Evolutionary conservation across 2,329 filamentous ascomycete genomes (phyloP).

Genomic region (Cytospora mali): DNA sequence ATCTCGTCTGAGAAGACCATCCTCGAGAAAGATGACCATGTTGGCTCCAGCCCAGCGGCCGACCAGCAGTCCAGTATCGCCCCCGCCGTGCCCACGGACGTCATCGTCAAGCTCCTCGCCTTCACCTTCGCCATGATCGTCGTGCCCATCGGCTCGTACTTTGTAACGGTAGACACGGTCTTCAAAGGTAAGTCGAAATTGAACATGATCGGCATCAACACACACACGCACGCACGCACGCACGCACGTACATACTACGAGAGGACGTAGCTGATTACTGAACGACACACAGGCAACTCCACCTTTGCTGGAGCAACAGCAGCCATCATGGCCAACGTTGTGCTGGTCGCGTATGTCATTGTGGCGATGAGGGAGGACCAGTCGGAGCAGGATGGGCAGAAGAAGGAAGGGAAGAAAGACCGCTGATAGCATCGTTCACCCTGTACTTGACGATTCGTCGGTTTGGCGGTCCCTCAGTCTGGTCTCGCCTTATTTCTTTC

Average conservation of each 20-base stretch:
- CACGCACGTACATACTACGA: background rate
- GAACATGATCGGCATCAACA: background rate
- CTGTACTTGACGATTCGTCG: too few species aligned
- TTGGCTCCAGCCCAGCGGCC: conserved; percentile 43
- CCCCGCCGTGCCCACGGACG: conserved; percentile 84
- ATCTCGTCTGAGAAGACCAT: conserved; percentile 67
- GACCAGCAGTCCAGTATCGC: conserved; percentile 69
- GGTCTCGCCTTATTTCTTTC: too few species aligned
- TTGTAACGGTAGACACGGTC: conserved; percentile 72
- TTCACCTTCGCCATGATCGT: conserved; percentile 93
- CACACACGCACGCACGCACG: background rate
- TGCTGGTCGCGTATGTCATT: conserved; percentile 86
- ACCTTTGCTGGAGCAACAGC: conserved; percentile 85
- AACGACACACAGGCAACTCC: conserved; percentile 65
- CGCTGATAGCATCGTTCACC: conserved; percentile 36
- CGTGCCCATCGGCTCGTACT: conserved; percentile 86
- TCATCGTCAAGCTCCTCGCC: conserved; percentile 85
- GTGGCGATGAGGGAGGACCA: conserved; percentile 89
- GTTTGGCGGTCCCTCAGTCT: background rate
- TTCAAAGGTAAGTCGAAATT: conserved; percentile 67
- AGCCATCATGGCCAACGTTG: conserved; percentile 87
- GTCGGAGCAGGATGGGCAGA: conserved; percentile 49
- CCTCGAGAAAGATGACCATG: conserved; percentile 60
- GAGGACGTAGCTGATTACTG: background rate
- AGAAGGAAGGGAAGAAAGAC: conserved; percentile 53